Evolutionary conservation across 148 eudicot species (phyloP), one percentile per base, ranked within the genome.

Genomic region (Chenopodium berlandieri): DNA sequence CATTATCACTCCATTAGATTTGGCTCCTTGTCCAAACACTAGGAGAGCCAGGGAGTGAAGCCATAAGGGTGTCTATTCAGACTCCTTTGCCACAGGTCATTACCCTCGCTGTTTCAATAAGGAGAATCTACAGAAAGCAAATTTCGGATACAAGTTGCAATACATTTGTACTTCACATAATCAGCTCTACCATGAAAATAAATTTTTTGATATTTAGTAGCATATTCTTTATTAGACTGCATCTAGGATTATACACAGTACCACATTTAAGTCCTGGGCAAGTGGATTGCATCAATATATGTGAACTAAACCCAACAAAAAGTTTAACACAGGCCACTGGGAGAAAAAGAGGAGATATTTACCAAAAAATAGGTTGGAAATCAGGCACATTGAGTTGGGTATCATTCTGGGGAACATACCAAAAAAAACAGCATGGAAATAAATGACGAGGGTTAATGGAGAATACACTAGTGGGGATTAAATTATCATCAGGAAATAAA

Each of bases 321-420:
- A 40, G 7, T 19, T 44, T 10, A 72, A 72, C 52, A 72, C 56
- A 44, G 16, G 54, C 30, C 48, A 10, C 27, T 16, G 22, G 54
- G 56, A 27, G 27, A 27, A 27, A 27, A 27, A 27, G 17, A 7
- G 73, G 47, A 44, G 23, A 2, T 17, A 27, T 65, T 11, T n/a
- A 65, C 31, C 12, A 20, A n/a, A 66, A 78, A 12, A 66, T 23
- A 48, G 66, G 66, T 19, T 44, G 71, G 7, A 31, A 23, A 11
- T 73, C 27, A 44, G 31, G 77, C 16, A 74, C 52, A 30, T 20
- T 32, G 12, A 67, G 40, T 27, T 37, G 4, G 44, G 71, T 63
- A 46, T 80, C 73, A 62, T 25, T 77, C 50, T 60, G 62, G 66
- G 80, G 48, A 78, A 76, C 81, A 80, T 71, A 80, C 81, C 83